phyloP scores from a whole-genome alignment of 768 basidiomycete species.

The Suillus clintonianus region DNA sequence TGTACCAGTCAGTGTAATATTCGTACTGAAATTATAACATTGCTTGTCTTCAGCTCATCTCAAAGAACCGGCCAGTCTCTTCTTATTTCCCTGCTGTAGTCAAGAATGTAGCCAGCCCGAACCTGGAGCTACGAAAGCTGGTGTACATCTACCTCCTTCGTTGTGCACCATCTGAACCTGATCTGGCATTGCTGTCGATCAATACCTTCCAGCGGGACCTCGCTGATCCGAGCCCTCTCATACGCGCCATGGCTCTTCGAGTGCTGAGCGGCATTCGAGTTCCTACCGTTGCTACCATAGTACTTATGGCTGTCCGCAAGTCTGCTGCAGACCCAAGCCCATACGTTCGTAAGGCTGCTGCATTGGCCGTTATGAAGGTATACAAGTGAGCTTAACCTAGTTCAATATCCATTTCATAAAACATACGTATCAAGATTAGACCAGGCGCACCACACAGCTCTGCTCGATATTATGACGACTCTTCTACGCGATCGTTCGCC shows the following conservation, averaged over 20 bases:
- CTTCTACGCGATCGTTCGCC: conserved; percentile 78
- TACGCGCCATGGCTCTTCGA: conserved; percentile 93
- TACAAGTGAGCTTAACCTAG: conserved; percentile 57
- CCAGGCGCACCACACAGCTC: conserved; percentile 63
- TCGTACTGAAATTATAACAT: conserved; percentile 5
- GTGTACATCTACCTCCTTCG: conserved; percentile 97
- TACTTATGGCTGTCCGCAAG: conserved; percentile 88
- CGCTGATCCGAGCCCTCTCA: conserved; percentile 87
- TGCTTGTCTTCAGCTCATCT: conserved; percentile 68
- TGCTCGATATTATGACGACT: conserved; percentile 67
- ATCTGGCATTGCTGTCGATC: conserved; percentile 92
- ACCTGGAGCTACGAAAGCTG: conserved; percentile 93
- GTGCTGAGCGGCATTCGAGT: conserved; percentile 92
- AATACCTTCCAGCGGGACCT: conserved; percentile 99
- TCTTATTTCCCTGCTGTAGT: conserved; percentile 96
- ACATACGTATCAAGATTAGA: conserved; percentile 60
- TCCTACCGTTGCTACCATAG: conserved; percentile 82
- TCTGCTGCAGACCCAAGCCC: conserved; percentile 91
- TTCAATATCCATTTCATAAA: conserved; percentile 5
- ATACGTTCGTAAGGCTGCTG: conserved; percentile 92
- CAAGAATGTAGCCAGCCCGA: conserved; percentile 92
- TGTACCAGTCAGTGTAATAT: conserved; percentile 31
- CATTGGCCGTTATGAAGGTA: conserved; percentile 85
- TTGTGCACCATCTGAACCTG: conserved; percentile 91
- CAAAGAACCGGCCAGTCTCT: conserved; percentile 88